These are phyloP conservation scores for Microcos paniculata DNA, from an alignment of 345 rosid genomes.

Conservation along the genomic window DNA sequence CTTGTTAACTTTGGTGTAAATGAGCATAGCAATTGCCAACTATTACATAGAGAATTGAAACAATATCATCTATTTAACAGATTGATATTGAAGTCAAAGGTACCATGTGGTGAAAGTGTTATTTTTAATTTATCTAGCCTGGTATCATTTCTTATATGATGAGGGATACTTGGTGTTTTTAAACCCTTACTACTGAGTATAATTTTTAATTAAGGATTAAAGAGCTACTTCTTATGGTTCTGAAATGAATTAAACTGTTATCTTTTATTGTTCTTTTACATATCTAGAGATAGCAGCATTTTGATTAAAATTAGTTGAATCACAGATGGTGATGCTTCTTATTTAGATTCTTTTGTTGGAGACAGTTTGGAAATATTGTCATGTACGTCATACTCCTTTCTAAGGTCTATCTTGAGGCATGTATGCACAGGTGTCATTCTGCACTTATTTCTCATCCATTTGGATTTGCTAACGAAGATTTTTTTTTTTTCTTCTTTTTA, in stretches of 20 bases:
- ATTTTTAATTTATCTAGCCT: background rate
- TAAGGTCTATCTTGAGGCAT: constrained; percentile 72
- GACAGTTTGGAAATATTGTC: constrained; percentile 76
- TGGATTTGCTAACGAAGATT: constrained; percentile 20
- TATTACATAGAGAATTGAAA: background rate
- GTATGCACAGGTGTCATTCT: constrained; percentile 80
- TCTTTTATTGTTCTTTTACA: constrained; percentile 10
- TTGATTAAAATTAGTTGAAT: constrained; percentile 45
- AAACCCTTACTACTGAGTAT: background rate
- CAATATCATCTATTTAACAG: background rate
- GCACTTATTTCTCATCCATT: constrained; percentile 54
- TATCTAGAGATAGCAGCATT: constrained; percentile 22
- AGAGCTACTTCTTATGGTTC: background rate
- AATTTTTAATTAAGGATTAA: background rate
- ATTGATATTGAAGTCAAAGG: background rate
- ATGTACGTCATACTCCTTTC: constrained; percentile 70
- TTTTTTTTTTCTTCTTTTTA: background rate
- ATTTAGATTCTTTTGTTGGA: constrained; percentile 68
- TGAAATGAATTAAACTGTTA: constrained; percentile 13
- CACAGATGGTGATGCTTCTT: constrained; percentile 68
- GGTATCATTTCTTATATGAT: background rate
- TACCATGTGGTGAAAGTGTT: background rate
- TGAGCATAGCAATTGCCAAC: background rate
- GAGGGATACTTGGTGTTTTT: background rate
- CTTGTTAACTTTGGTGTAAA: background rate